Conservation (phyloP, 192 early-diverging fungal genomes). For the Chytriomyces confervae region DNA sequence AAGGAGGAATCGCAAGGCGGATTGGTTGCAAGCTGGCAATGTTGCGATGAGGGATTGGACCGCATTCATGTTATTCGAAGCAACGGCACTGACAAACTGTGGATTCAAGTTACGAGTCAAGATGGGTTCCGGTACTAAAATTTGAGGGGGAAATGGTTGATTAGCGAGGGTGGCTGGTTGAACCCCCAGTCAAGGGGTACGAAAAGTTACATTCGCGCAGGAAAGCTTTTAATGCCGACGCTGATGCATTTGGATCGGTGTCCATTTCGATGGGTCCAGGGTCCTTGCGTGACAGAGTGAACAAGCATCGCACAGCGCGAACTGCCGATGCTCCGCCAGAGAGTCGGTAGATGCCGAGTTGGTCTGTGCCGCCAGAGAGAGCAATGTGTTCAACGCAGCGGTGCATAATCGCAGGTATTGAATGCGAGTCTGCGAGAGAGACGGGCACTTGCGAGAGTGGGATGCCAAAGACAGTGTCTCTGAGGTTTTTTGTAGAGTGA, state of each 20-base stretch:
- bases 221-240: neutral
- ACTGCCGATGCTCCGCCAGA: neutral
- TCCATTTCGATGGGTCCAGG: neutral
- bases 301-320: neutral
- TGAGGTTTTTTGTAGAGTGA: too few relatives aligned
- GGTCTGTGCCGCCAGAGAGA: neutral
- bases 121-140: neutral
- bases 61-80: neutral
- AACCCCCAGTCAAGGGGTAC: too few relatives aligned
- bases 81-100: neutral
- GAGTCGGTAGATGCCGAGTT: neutral
- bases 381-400: conserved; percentile 1
- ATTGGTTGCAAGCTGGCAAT: neutral
- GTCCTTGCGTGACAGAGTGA: neutral
- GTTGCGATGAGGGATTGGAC: neutral
- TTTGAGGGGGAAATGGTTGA: neutral
- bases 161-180: too few relatives aligned
- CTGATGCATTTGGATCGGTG: neutral
- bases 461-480: neutral
- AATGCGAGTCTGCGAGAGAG: neutral
- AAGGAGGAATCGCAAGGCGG: conserved; percentile 10
- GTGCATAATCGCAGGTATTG: neutral
- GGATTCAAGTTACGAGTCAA: neutral
- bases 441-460: neutral
- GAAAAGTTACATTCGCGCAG: neutral